Percentiles rank a stretch among this genome's conserved stretches.
Evolutionary conservation across 768 basidiomycete genomes (phyloP).

Genomic region (Boletus bicolor): DNA sequence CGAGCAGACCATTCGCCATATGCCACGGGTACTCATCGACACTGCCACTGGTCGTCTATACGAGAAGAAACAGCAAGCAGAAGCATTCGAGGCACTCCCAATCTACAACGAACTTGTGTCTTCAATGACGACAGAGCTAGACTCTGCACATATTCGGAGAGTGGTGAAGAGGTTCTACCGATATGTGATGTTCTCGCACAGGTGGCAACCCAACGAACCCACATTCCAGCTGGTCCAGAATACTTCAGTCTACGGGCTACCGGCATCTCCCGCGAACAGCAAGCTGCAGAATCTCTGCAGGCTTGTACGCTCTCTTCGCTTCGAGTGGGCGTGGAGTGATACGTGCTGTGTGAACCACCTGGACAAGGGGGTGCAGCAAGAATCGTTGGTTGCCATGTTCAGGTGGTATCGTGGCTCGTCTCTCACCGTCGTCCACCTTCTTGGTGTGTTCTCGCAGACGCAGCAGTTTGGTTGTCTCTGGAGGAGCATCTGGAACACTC

Average conservation of each 20-base stretch:
- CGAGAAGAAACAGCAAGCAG: neutral
- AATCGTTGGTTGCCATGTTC: conserved; percentile 13
- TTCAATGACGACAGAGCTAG: neutral
- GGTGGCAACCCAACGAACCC: neutral
- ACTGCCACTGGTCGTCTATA: neutral
- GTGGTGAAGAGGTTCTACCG: neutral
- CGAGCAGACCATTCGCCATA: neutral
- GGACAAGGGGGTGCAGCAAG: neutral
- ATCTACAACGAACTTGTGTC: conserved; percentile 2
- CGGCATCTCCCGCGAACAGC: neutral
- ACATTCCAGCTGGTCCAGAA: neutral
- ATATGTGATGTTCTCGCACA: conserved; percentile 8
- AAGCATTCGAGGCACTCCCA: conserved; percentile 2
- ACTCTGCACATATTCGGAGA: neutral
- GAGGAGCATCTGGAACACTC: conserved; percentile 4
- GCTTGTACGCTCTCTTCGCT: neutral
- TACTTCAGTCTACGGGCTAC: neutral
- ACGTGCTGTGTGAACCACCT: conserved; percentile 9
- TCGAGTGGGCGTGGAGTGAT: conserved; percentile 10
- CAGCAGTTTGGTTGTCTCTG: conserved; percentile 4
- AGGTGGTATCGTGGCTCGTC: conserved; percentile 7
- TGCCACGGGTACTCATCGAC: conserved; percentile 7
- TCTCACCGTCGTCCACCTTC: conserved; percentile 7
- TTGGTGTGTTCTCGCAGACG: neutral
- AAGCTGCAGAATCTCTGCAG: conserved; percentile 1